Base-by-base conservation (phyloP, 1,284 basidiomycete genomes). In the Lignosus rhinocerotis region DNA sequence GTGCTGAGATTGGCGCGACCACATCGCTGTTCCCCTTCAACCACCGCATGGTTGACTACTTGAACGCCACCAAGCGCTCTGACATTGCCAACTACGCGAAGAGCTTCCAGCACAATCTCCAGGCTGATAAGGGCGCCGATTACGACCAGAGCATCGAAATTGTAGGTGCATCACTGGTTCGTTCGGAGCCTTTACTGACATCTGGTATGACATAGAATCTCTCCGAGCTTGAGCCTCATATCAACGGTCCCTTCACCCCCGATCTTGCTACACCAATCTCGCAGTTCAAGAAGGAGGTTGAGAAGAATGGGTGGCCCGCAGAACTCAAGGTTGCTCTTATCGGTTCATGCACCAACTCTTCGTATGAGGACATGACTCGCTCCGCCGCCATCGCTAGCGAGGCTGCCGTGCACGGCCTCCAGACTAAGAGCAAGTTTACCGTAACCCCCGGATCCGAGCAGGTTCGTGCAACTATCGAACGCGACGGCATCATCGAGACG, bases 331-430 rank as follows among this genome's bases (percentile, higher is more conserved):
- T 98, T 70, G 93, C 87, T 62, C 87, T 99, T 59, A 99, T 99
- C 73, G 96, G 97, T 60, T 99, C 97, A 52, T 99, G 96, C 91
- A 99, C 97, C 76, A 99, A 99, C 87, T 99, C 96, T 51, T 99
- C 97, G 32, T 99, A 99, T 76, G 97, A 99, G 81, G 97, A 99
- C 80, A 98, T 99, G 96, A 93, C 93, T 50, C 94, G 97, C 72
- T 92, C 96, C 45, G 95, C 95, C 49, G 91, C 92, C 54, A 98
- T 99, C 71, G 95, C 93, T 67, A 84, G 85, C 68, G 89, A 99
- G 79, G 97, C 96, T 64, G 76, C 85, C 55, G 80, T 80, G 14
- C 95, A 96, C 74, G 96, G 97, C 69, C 84, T 98, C 62, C 82
- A 86, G 68, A 85, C 90, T 75, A 94, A 96, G 88, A 92, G 92